Conservation (phyloP, 352 stramenopile species). For the Globisporangium cylindrosporum region DNA sequence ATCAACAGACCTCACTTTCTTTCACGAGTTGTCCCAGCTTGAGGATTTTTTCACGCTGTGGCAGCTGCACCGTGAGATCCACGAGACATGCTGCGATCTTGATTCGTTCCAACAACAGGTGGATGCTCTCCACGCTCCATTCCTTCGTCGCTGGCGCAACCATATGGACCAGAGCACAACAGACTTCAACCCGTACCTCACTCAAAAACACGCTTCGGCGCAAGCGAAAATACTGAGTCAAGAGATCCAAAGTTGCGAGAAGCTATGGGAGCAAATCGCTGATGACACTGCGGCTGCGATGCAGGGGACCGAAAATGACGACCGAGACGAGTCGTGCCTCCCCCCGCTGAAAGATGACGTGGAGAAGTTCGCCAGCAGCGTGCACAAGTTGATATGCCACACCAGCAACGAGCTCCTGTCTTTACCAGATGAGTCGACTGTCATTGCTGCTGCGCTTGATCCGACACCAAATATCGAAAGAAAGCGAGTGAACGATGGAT, state of each 20-base stretch:
- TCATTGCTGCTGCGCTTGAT: background rate
- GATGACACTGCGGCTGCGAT: slow-evolving; percentile 33
- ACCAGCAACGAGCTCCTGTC: background rate
- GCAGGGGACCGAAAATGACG: slow-evolving; percentile 25
- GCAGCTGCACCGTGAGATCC: slow-evolving; percentile 51
- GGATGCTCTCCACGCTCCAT: slow-evolving; percentile 33
- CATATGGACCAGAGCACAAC: slow-evolving; percentile 34
- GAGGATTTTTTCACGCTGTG: slow-evolving; percentile 62
- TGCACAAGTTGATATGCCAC: slow-evolving; percentile 60
- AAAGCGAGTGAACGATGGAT: slow-evolving; percentile 20
- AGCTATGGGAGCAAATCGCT: slow-evolving; percentile 53
- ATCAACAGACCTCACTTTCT: slow-evolving; percentile 70
- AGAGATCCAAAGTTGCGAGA: slow-evolving; percentile 51
- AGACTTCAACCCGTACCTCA: slow-evolving; percentile 74
- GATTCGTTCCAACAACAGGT: slow-evolving; percentile 23
- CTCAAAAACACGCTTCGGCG: slow-evolving; percentile 45
- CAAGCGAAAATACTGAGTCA: slow-evolving; percentile 49
- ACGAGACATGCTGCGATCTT: slow-evolving; percentile 40
- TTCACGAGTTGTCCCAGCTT: slow-evolving; percentile 47
- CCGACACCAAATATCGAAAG: background rate
- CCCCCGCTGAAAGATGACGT: slow-evolving; percentile 65
- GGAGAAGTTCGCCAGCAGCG: slow-evolving; percentile 74
- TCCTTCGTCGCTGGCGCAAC: slow-evolving; percentile 44
- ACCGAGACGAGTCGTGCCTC: slow-evolving; percentile 39
- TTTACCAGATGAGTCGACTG: background rate